These are phyloP conservation scores for Colletotrichum phormii DNA, from an alignment of 2,329 filamentous ascomycete genomes.

Conservation along the genomic window DNA sequence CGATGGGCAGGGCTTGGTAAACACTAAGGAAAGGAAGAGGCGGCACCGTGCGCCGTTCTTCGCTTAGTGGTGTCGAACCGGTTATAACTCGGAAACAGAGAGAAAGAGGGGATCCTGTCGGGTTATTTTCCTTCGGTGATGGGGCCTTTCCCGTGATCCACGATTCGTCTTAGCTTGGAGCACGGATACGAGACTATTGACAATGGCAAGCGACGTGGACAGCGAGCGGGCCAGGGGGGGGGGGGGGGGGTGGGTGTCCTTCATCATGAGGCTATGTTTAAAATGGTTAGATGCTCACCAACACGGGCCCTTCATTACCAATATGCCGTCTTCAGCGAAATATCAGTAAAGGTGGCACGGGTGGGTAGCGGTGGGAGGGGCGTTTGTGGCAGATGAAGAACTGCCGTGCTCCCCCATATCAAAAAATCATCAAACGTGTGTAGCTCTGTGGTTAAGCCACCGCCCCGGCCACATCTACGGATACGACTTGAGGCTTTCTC, in stretches of 20 bases:
- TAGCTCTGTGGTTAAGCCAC: constrained; percentile 27
- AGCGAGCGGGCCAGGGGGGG: no score
- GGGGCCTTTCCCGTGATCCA: constrained; percentile 4
- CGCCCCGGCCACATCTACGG: neutral
- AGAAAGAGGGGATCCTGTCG: constrained; percentile 13
- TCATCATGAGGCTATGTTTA: neutral
- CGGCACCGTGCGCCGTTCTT: neutral
- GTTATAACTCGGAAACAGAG: neutral
- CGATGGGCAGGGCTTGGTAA: neutral
- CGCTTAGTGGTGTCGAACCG: neutral
- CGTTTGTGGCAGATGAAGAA: neutral
- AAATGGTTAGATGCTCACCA: neutral
- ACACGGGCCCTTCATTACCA: neutral
- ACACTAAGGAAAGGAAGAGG: neutral
- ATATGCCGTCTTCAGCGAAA: constrained; percentile 5
- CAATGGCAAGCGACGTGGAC: constrained; percentile 2
- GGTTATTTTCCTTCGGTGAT: constrained; percentile 6
- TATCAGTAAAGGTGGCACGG: neutral
- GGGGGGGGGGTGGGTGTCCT: neutral
- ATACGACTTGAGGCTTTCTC: neutral
- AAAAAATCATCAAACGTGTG: constrained; percentile 4
- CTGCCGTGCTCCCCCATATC: constrained; percentile 13
- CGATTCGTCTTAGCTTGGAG: neutral
- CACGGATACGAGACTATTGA: constrained; percentile 27
- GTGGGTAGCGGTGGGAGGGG: neutral